These are phyloP conservation scores for Pichia pseudocactophila DNA, from an alignment of 805 yeast genomes.

Conservation along the genomic window DNA sequence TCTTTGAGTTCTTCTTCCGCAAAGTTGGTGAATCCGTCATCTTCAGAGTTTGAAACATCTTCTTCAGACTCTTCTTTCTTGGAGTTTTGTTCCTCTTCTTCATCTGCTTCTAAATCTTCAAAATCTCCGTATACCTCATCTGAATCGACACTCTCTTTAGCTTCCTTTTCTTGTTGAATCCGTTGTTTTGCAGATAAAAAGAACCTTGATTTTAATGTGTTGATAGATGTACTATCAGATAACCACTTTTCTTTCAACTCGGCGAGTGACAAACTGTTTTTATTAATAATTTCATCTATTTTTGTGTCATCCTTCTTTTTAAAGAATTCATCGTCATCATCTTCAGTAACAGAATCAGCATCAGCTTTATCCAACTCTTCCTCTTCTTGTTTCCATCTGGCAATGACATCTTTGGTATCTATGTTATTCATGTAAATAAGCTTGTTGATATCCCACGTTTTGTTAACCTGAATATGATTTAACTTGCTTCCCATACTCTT, in stretches of 20 bases:
- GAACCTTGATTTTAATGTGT: constrained; percentile 37
- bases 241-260: constrained; percentile 39
- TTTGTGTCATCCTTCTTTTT: constrained; percentile 35
- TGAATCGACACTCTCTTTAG: constrained; percentile 15
- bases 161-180: constrained; percentile 26
- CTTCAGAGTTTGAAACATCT: constrained; percentile 38
- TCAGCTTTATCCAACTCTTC: constrained; percentile 34
- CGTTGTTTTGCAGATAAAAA: constrained; percentile 44
- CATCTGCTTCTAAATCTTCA: constrained; percentile 28
- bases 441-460: constrained; percentile 73
- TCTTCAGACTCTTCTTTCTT: constrained; percentile 43
- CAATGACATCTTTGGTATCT: constrained; percentile 61
- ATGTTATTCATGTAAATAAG: constrained; percentile 72
- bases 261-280: constrained; percentile 30
- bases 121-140: constrained; percentile 31
- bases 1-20: constrained; percentile 42
- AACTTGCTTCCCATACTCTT: constrained; percentile 51
- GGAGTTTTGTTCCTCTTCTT: constrained; percentile 34
- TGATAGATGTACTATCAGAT: constrained; percentile 29
- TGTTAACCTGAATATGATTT: constrained; percentile 40
- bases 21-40: constrained; percentile 46
- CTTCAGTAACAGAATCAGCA: constrained; percentile 21
- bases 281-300: constrained; percentile 30
- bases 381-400: constrained; percentile 58
- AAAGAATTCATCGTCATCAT: constrained; percentile 47